Evolutionary conservation across 2,329 filamentous ascomycete genomes (phyloP).

Genomic region (Parascedosporium putredinis): DNA sequence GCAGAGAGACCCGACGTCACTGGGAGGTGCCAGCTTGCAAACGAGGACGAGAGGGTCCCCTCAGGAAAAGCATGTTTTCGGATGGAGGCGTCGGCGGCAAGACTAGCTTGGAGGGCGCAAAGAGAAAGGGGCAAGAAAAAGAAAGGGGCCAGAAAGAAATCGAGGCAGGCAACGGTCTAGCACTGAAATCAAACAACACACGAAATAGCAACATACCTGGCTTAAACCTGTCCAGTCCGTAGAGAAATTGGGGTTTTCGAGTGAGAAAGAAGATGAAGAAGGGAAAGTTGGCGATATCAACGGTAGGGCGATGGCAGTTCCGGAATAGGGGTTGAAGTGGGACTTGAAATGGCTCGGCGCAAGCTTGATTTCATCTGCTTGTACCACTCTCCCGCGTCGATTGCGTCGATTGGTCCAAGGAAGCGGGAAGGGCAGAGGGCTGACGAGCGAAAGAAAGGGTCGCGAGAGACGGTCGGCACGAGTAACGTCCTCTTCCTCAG

Average conservation of each 20-base stretch:
- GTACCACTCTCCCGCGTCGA: background rate
- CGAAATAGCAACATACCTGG: background rate
- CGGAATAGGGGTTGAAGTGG: conserved; percentile 1
- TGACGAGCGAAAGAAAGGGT: background rate
- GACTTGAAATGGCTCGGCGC: background rate
- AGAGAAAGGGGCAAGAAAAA: conserved; percentile 1
- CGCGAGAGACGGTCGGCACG: background rate
- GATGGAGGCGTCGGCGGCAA: background rate
- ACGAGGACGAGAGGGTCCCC: background rate
- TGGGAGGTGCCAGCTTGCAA: background rate
- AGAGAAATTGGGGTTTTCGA: background rate
- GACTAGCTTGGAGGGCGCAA: background rate
- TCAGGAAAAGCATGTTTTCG: conserved; percentile 3
- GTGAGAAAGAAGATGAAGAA: background rate
- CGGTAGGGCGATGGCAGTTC: background rate
- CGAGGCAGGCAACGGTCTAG: background rate
- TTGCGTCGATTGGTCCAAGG: no score
- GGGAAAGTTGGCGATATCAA: background rate
- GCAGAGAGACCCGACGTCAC: background rate
- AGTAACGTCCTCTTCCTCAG: no score
- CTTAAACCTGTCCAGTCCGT: background rate
- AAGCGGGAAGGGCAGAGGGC: no score
- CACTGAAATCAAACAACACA: background rate
- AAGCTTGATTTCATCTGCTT: background rate
- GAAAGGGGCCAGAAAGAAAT: background rate